Base-by-base conservation (phyloP, 768 basidiomycete species). In the Tylopilus sp. region DNA sequence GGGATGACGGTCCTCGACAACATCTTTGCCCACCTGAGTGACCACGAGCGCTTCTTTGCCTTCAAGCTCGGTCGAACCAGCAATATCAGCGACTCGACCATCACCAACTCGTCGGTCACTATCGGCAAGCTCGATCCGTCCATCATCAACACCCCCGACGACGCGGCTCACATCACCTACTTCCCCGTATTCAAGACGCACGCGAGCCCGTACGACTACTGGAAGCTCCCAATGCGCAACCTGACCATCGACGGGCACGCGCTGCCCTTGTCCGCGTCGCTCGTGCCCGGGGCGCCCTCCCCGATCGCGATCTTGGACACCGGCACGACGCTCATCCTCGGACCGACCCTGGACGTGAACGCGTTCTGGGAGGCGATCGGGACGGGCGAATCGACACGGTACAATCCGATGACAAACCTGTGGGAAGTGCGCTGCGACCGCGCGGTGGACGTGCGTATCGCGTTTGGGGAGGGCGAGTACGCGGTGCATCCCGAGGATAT, bases 281-380 rank as follows among this genome's bases (percentile, higher is more conserved):
- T 74, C 48, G 68, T 81, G 23, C 62, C 57, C 4, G 73, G 72
- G 18, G 70, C 77, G 21, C 43, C 65, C 12, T 57, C 68, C 2
- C 73, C 76, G 0, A 76, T 85, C 44, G 82, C 78, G 4, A 77
- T 87, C 22, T 72, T 85, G 23, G 85, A 86, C 59, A 82, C 82
- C 22, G 83, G 83, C 4, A 81, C 80, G 22, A 81, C 79, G 5
- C 72, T 81, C 47, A 71, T 82, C 22, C 70, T 82, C 6, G 81
- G 79, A 4, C 82, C 82, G 6, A 64, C 73, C 1, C 54, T 50
- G 17, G 83, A 84, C 50, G 79, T 83, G 36, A 67, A 71, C 5
- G 72, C 75, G 6, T 75, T 87, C 57, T 86, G 75, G 76, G 50
- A 69, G 13, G 69, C 73, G 6, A 52, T 79, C n/a, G 75, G 77